Evolutionary conservation across 306 rosid genomes (phyloP), one percentile per base, ranked within the genome.

Genomic region (Gastrolobium villosum): DNA sequence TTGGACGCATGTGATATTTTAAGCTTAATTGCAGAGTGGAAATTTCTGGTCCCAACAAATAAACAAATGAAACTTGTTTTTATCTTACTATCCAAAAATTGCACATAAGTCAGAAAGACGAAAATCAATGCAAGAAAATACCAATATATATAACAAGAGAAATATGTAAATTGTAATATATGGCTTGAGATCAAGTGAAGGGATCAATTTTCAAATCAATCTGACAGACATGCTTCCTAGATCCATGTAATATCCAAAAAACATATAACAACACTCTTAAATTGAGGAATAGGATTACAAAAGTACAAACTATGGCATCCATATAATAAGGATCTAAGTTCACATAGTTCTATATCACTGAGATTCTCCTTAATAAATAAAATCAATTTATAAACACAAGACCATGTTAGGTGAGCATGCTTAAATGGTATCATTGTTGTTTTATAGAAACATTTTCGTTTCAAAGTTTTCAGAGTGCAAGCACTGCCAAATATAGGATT

Each of bases 1-100:
- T 81, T 88, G 93, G 87, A 88, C 45, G 76, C 82, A 81, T 86
- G 39, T 70, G 76, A 39, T 77, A 75, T 73, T 79, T 72, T 74
- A 62, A 62, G 72, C 65, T 76, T 76, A 56, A 80, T 30, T 36
- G 20, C 53, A 75, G 56, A 37, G 61, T 72, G 60, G 71, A 80
- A 86, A 65, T 61, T 72, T 80, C 72, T 49, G 43, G 83, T 83
- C 72, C 86, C 83, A 75, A 77, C 62, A 80, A 83, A 86, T 90
- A 92, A 89, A 86, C 87, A 82, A 89, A 79, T 87, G 94, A 92
- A 92, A 88, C 92, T 92, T 90, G 89, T 87, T 81, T 86, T 92
- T 86, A 92, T 92, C 91, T 84, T 90, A 87, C 79, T 87, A 44
- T 81, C 76, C 45, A 88, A 75, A 88, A 75, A 52, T 31, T 76